Evolutionary conservation across 2,329 filamentous ascomycete species (phyloP).

Genomic region (Plenodomus tracheiphilus): DNA sequence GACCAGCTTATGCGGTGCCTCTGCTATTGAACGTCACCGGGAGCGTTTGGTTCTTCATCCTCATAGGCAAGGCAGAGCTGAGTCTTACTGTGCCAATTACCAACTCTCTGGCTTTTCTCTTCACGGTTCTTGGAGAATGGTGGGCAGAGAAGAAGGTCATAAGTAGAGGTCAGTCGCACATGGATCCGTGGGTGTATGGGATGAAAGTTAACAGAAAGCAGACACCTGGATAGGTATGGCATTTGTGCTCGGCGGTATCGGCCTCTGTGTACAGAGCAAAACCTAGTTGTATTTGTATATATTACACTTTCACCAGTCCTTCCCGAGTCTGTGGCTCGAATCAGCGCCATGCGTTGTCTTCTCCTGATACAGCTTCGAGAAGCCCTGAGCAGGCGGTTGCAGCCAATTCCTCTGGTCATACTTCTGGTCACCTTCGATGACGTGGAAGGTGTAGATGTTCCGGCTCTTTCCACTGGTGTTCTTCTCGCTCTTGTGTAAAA

Average conservation of each 20-base stretch:
- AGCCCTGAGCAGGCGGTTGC: conserved; percentile 79
- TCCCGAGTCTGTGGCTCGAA: conserved; percentile 10
- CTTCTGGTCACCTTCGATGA: conserved; percentile 78
- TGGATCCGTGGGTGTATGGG: not conserved
- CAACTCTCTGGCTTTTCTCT: conserved; percentile 93
- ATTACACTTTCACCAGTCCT: conserved; percentile 18
- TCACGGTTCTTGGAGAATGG: conserved; percentile 94
- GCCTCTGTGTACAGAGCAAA: conserved; percentile 72
- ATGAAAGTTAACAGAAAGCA: conserved; percentile 38
- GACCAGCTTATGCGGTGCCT: conserved; percentile 83
- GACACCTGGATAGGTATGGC: conserved; percentile 84
- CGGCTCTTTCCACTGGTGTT: conserved; percentile 84
- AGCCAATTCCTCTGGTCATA: conserved; percentile 95
- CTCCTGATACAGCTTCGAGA: conserved; percentile 65
- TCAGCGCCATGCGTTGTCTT: conserved; percentile 1
- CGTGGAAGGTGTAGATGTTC: conserved; percentile 97
- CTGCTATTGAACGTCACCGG: conserved; percentile 87
- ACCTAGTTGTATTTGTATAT: conserved; percentile 16
- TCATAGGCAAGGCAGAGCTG: conserved; percentile 90
- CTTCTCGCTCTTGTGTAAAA: conserved; percentile 94
- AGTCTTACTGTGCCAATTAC: conserved; percentile 94
- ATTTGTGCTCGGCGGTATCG: conserved; percentile 78
- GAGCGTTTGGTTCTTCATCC: conserved; percentile 93
- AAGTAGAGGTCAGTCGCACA: conserved; percentile 65
- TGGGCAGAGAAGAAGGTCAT: conserved; percentile 92